Evolutionary conservation across 768 basidiomycete species (phyloP).

Genomic region (Pisolithus orientalis): DNA sequence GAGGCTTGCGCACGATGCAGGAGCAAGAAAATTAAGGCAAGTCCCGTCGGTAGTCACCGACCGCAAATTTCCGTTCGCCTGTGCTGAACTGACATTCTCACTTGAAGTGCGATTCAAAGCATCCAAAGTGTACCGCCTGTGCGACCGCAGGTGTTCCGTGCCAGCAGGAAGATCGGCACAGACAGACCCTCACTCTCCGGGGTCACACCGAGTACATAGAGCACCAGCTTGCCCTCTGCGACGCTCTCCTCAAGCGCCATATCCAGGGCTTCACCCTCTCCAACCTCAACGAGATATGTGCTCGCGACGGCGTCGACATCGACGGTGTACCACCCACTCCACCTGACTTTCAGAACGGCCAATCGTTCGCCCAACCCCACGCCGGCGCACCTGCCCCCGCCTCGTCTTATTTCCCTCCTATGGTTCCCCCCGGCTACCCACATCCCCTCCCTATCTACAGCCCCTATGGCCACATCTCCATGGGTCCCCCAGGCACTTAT

Average conservation of each 20-base stretch:
- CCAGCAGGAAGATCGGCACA: conserved; percentile 84
- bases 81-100: conserved; percentile 29
- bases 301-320: conserved; percentile 61
- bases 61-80: conserved; percentile 72
- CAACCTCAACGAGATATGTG: conserved; percentile 57
- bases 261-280: conserved; percentile 63
- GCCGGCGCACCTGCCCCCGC: conserved; percentile 19
- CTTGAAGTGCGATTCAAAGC: conserved; percentile 82
- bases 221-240: conserved; percentile 72
- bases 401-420: conserved; percentile 27
- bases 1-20: conserved; percentile 91
- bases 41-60: conserved; percentile 65
- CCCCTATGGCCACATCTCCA: conserved; percentile 38
- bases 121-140: conserved; percentile 82
- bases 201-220: conserved; percentile 82
- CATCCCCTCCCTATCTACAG: conserved; percentile 39
- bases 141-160: conserved; percentile 72
- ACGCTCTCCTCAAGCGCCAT: conserved; percentile 69
- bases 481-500: conserved; percentile 38
- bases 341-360: conserved; percentile 29
- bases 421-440: conserved; percentile 42
- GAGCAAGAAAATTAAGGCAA: conserved; percentile 94
- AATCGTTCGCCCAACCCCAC: conserved; percentile 27
- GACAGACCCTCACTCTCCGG: conserved; percentile 79
- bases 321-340: conserved; percentile 16